Conservation (phyloP, 2,329 filamentous ascomycete species). For the Saccharata proteae region DNA sequence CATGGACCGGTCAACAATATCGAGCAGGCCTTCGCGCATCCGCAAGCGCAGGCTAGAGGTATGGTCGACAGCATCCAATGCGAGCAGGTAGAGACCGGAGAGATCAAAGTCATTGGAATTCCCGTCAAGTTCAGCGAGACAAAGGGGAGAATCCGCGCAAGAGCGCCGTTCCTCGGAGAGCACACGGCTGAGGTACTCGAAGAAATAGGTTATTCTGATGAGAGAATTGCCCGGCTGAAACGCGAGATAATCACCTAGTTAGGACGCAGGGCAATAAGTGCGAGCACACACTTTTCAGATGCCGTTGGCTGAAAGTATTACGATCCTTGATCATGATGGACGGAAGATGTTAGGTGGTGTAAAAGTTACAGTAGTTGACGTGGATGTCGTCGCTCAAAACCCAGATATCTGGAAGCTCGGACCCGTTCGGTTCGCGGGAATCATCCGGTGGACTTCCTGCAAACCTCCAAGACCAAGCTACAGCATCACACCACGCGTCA, state of each 20-base stretch:
- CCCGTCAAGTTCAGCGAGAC: slow-evolving; percentile 25
- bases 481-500: slow-evolving; percentile 9
- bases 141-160: slow-evolving; percentile 12
- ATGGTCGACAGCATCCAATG: slow-evolving; percentile 23
- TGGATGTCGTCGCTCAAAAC: too few relatives aligned
- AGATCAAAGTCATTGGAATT: slow-evolving; percentile 7
- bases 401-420: too few relatives aligned
- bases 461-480: slow-evolving; percentile 4
- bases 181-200: slow-evolving; percentile 14
- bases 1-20: slow-evolving; percentile 37
- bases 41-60: slow-evolving; percentile 28
- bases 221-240: not conserved
- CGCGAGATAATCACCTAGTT: slow-evolving; percentile 1
- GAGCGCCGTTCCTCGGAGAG: slow-evolving; percentile 19
- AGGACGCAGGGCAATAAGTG: not conserved
- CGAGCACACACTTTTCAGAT: not conserved
- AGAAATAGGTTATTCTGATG: slow-evolving; percentile 7
- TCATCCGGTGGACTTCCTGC: slow-evolving; percentile 8
- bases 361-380: too few relatives aligned
- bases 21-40: slow-evolving; percentile 32
- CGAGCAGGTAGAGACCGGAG: slow-evolving; percentile 5
- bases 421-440: too few relatives aligned
- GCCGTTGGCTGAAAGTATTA: too few relatives aligned
- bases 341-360: too few relatives aligned
- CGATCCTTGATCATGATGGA: too few relatives aligned